Conservation (phyloP, 2,329 filamentous ascomycete genomes). For the Zymoseptoria crescenta region DNA sequence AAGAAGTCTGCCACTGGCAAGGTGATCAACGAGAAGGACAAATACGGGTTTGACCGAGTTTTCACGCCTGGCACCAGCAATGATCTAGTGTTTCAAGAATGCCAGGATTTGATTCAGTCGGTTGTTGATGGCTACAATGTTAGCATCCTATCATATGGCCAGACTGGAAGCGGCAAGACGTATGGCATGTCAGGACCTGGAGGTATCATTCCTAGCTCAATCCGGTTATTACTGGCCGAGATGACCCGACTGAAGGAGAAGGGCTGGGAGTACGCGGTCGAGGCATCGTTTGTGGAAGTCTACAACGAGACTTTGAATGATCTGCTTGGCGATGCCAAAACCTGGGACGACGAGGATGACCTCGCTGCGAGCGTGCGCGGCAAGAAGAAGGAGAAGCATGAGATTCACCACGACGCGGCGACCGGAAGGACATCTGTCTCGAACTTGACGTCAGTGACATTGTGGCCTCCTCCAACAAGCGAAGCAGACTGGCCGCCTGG, state of each 20-base stretch:
- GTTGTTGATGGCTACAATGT: slow-evolving; percentile 97
- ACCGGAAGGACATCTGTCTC: slow-evolving; percentile 76
- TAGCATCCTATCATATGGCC: slow-evolving; percentile 97
- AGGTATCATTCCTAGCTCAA: slow-evolving; percentile 91
- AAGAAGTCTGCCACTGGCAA: slow-evolving; percentile 74
- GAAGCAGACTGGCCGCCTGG: slow-evolving; percentile 24
- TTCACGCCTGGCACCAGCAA: slow-evolving; percentile 75
- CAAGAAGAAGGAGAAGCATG: slow-evolving; percentile 64
- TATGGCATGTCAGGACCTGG: slow-evolving; percentile 87
- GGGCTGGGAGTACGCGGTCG: slow-evolving; percentile 90
- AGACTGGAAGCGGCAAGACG: slow-evolving; percentile 95
- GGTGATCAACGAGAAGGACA: slow-evolving; percentile 67
- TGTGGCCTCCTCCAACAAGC: slow-evolving; percentile 75
- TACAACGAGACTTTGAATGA: slow-evolving; percentile 98
- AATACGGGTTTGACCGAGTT: slow-evolving; percentile 88
- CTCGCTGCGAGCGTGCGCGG: slow-evolving; percentile 18
- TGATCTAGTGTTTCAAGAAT: slow-evolving; percentile 85
- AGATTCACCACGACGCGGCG: slow-evolving; percentile 77
- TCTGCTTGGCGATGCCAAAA: slow-evolving; percentile 63
- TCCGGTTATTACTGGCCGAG: slow-evolving; percentile 87
- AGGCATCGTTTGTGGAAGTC: slow-evolving; percentile 91
- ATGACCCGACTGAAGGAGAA: slow-evolving; percentile 77
- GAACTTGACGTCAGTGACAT: slow-evolving; percentile 66
- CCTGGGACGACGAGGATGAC: slow-evolving; percentile 45
- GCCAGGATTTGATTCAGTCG: slow-evolving; percentile 92